Conservation (phyloP, 2,329 filamentous ascomycete species). For the Fusarium euwallaceae region DNA sequence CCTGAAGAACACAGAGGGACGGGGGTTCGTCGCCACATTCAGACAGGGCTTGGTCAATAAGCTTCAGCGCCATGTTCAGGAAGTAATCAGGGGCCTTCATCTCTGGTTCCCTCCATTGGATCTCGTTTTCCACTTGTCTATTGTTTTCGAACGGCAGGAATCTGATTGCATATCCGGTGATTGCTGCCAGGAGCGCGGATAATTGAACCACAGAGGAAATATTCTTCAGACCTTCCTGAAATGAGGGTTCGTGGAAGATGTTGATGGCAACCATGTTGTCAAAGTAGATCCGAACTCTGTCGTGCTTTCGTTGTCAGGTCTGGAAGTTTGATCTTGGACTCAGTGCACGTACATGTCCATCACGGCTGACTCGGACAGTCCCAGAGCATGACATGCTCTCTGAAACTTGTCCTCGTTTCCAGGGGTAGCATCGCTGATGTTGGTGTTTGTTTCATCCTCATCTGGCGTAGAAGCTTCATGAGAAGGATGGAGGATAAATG, state of each 20-base stretch:
- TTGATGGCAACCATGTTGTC: constrained; percentile 50
- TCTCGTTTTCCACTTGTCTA: background rate
- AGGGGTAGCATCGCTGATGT: background rate
- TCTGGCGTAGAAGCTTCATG: background rate
- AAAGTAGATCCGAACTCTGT: constrained; percentile 44
- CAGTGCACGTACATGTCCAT: background rate
- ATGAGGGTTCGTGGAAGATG: constrained; percentile 48
- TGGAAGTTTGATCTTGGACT: background rate
- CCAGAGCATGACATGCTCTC: background rate
- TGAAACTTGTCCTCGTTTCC: background rate
- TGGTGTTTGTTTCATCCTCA: background rate
- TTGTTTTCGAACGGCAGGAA: constrained; percentile 36
- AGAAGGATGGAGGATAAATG: constrained; percentile 16
- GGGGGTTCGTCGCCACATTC: constrained; percentile 50
- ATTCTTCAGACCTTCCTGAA: constrained; percentile 40
- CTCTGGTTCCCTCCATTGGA: background rate
- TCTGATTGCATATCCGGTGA: constrained; percentile 47
- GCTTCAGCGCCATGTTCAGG: background rate
- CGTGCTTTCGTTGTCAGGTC: background rate
- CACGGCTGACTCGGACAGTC: background rate
- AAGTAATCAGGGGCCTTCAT: background rate
- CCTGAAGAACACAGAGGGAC: constrained; percentile 53
- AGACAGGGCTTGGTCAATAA: constrained; percentile 47
- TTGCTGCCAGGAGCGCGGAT: constrained; percentile 48
- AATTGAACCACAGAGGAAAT: constrained; percentile 34